A percentile compares a stretch with the other conserved stretches of the same genome.
Conservation (phyloP, 768 basidiomycete species). For the Lentinus brumalis region DNA sequence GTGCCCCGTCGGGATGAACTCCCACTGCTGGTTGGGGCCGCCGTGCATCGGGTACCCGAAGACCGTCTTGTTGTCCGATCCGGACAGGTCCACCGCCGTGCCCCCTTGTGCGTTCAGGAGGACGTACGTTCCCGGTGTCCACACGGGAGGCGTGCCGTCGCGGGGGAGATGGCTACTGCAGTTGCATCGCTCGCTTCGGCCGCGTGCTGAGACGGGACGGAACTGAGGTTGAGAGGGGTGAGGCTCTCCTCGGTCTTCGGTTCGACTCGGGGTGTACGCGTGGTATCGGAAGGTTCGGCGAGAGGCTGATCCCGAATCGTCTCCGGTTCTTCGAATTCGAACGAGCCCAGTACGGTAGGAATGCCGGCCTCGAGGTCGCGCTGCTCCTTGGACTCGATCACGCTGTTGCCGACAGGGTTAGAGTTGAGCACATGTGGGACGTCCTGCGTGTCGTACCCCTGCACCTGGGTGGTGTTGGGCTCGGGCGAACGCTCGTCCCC, state of each 20-base stretch:
- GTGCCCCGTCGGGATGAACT: conserved; percentile 27
- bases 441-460: conserved; percentile 2
- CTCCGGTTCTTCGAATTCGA: not conserved
- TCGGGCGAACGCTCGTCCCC: not conserved
- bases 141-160: conserved; percentile 17
- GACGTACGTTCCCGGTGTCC: conserved; percentile 25
- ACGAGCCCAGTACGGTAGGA: conserved; percentile 3
- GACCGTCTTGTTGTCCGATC: conserved; percentile 22
- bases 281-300: not conserved
- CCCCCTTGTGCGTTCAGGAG: conserved; percentile 28
- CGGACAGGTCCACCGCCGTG: conserved; percentile 28
- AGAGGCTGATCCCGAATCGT: not conserved
- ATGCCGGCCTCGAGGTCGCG: conserved; percentile 9
- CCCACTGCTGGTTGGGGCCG: conserved; percentile 32
- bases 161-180: conserved; percentile 3
- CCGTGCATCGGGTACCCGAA: conserved; percentile 27
- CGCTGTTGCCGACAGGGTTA: not conserved
- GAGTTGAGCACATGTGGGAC: conserved; percentile 4
- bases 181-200: conserved; percentile 14
- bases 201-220: not conserved
- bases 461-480: not conserved
- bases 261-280: conserved; percentile 12
- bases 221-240: not conserved
- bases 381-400: not conserved
- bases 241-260: conserved; percentile 11